Evolutionary conservation across 2,329 filamentous ascomycete species (phyloP).

Genomic region (Pseudogymnoascus sp.): DNA sequence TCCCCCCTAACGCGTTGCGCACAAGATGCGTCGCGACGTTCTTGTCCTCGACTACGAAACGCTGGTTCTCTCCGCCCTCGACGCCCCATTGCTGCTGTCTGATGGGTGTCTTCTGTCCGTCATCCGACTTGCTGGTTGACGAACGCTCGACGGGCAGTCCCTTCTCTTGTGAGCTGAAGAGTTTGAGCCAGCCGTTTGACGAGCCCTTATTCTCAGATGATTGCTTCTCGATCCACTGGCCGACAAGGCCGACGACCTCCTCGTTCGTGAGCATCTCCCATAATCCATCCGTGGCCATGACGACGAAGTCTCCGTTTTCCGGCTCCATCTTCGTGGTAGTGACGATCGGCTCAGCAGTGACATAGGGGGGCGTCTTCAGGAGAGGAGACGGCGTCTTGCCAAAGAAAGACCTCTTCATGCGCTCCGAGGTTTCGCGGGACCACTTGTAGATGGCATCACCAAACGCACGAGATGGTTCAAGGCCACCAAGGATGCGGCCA

Average conservation of each 20-base stretch:
- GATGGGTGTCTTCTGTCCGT: constrained; percentile 80
- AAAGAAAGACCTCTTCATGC: constrained; percentile 80
- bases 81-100: constrained; percentile 88
- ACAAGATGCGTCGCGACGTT: constrained; percentile 95
- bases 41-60: constrained; percentile 92
- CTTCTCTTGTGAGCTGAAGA: constrained; percentile 48
- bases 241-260: constrained; percentile 92
- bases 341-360: constrained; percentile 90
- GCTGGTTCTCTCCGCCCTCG: constrained; percentile 60
- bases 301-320: constrained; percentile 85
- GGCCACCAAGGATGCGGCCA: constrained; percentile 80
- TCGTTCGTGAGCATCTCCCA: constrained; percentile 99
- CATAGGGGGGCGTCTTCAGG: constrained; percentile 88
- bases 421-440: constrained; percentile 75
- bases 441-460: constrained; percentile 97
- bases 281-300: constrained; percentile 91
- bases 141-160: constrained; percentile 69
- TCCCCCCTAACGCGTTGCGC: constrained; percentile 87
- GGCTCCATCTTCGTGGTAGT: constrained; percentile 90
- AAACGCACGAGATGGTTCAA: constrained; percentile 91
- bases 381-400: constrained; percentile 68
- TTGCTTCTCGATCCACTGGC: constrained; percentile 90
- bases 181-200: constrained; percentile 58
- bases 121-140: constrained; percentile 37
- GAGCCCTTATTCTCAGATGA: constrained; percentile 26